A percentile compares a stretch with the other conserved stretches of the same genome.
These are phyloP conservation scores for Amyloporia xantha DNA, from an alignment of 768 basidiomycete species.

Conservation along the genomic window DNA sequence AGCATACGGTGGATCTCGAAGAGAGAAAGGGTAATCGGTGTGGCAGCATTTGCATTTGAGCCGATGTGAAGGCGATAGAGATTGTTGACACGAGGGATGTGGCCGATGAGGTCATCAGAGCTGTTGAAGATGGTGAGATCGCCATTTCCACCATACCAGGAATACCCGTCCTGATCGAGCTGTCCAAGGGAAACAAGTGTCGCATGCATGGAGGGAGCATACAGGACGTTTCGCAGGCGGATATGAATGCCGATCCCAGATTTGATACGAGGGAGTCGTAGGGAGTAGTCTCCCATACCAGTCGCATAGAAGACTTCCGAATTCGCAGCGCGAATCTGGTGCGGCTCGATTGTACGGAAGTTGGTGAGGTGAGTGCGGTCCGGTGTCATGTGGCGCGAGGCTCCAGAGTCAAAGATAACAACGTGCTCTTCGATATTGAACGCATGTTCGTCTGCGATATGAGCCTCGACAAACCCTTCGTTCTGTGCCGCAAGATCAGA, in stretches of 20 bases:
- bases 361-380: background rate
- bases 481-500: background rate
- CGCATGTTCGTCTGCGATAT: too few relatives aligned
- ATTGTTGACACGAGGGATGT: too few relatives aligned
- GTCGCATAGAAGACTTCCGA: background rate
- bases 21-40: too few relatives aligned
- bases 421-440: too few relatives aligned
- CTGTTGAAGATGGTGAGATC: background rate
- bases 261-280: background rate
- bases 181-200: background rate
- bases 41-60: too few relatives aligned
- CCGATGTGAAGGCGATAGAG: too few relatives aligned
- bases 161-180: background rate
- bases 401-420: background rate
- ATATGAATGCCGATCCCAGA: background rate
- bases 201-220: background rate
- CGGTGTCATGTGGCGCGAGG: background rate
- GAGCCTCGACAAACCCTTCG: too few relatives aligned
- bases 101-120: background rate
- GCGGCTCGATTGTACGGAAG: background rate
- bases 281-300: background rate
- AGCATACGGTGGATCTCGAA: background rate
- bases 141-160: background rate
- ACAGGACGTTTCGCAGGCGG: background rate
- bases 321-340: background rate